Base-by-base conservation (phyloP, 768 basidiomycete species). In the Boletus pseudopeckii region DNA sequence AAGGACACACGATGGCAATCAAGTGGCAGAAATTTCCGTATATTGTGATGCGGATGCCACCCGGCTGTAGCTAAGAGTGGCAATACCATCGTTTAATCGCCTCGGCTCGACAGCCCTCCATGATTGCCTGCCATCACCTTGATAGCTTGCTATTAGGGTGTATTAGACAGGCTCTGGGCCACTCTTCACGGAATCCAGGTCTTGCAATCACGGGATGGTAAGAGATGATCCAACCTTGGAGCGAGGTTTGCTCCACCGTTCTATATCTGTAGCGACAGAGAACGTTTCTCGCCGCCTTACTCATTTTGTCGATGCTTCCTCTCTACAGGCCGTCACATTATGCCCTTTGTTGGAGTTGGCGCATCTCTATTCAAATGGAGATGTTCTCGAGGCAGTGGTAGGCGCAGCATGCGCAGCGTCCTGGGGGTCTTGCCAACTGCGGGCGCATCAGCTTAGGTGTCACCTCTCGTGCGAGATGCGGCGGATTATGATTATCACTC, bases 1-100 rank as follows among this genome's bases (percentile, higher is more conserved):
- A 62, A 47, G 50, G 22, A 38, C 24, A 45, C 24, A 26, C 37
- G 36, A 34, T 54, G 50, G 42, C 32, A 32, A 6, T 17, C 49
- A 17, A 47, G 58, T 56, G 53, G 53, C 37, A 55, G 22, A 15
- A 45, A 37, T 20, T 15, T 32, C 32, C 33, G n/a, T 18, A 13
- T 24, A 32, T 13, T 15, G 15, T 3, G 10, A 32, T 42, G 28
- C 10, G 10, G 24, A 34, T 18, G 57, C 52, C 57, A 49, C 61
- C 41, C 22, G 8, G 58, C 58, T 47, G 40, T 59, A 24, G 24
- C 26, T 17, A 28, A 47, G 36, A 22, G 9, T 43, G 36, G 5
- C 28, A 13, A 10, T 28, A 2, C n/a, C 37, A 10, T 38, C 7
- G 13, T 39, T 15, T 18, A 8, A 37, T n/a, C n/a, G 8, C 11